These are phyloP conservation scores for Euphrasia arctica DNA, from an alignment of 305 asterid genomes.

Conservation along the genomic window DNA sequence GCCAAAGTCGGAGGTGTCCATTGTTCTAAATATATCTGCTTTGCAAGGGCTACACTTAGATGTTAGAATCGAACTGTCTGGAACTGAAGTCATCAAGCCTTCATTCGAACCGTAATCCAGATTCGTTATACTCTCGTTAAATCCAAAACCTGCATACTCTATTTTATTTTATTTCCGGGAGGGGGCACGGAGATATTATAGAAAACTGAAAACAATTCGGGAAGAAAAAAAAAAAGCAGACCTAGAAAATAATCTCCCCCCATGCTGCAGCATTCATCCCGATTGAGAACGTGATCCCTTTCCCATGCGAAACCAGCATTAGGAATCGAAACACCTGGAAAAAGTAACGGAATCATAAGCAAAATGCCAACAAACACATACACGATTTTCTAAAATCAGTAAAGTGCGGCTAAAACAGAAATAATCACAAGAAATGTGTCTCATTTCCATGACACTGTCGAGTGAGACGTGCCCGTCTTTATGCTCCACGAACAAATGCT, in stretches of 20 bases:
- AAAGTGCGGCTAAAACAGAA: slow-evolving; percentile 43
- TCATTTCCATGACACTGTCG: slow-evolving; percentile 55
- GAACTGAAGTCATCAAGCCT: slow-evolving; percentile 38
- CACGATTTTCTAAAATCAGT: neutral
- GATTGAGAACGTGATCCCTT: slow-evolving; percentile 31
- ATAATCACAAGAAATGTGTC: slow-evolving; percentile 41
- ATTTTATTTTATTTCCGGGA: too few species aligned
- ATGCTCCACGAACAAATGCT: slow-evolving; percentile 60
- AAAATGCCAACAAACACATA: slow-evolving; percentile 3
- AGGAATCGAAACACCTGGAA: slow-evolving; percentile 36
- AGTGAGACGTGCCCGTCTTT: slow-evolving; percentile 54
- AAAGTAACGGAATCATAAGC: neutral
- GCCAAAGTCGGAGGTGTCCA: slow-evolving; percentile 34
- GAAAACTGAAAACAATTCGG: slow-evolving; percentile 1
- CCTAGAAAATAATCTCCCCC: slow-evolving; percentile 88
- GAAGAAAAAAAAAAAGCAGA: slow-evolving; percentile 25
- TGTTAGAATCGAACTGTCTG: too few species aligned
- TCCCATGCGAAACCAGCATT: slow-evolving; percentile 31
- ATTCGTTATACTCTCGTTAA: slow-evolving; percentile 55
- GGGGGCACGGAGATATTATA: slow-evolving; percentile 1
- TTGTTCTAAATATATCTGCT: slow-evolving; percentile 39
- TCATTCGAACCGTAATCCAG: slow-evolving; percentile 56
- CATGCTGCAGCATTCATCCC: slow-evolving; percentile 52
- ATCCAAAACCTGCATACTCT: slow-evolving; percentile 50
- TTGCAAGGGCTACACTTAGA: slow-evolving; percentile 24